Percentiles rank a stretch among this genome's conserved stretches.
Evolutionary conservation across 208 protist species (phyloP).

Genomic region (Kentomonas sorsogonicus): DNA sequence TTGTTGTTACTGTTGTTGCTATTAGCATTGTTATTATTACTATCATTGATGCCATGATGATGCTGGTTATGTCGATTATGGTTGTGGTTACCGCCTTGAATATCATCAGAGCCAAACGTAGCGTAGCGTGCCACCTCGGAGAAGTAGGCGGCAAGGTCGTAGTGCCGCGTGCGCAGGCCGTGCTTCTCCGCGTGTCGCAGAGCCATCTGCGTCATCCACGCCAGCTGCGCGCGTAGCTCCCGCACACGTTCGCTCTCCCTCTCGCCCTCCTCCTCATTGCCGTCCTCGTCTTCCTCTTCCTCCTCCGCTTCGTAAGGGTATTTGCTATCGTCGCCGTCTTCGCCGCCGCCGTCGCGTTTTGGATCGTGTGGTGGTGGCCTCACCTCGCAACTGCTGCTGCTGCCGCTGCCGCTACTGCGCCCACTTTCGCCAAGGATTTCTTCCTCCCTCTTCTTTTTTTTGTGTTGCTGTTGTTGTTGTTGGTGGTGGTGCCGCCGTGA

Average conservation of each 20-base stretch:
- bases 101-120: no score
- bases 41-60: no score
- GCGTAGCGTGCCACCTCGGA: slow-evolving; percentile 20
- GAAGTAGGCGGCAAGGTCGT: slow-evolving; percentile 44
- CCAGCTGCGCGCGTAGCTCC: neutral
- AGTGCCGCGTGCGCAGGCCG: slow-evolving; percentile 21
- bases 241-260: neutral
- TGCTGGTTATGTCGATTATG: no score
- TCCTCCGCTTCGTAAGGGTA: neutral
- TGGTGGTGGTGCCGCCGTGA: no score
- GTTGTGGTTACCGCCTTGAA: no score
- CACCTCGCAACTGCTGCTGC: neutral
- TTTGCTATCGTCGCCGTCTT: neutral
- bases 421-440: neutral
- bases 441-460: neutral
- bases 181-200: slow-evolving; percentile 22
- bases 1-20: no score
- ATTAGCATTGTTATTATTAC: no score
- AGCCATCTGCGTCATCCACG: neutral
- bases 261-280: neutral
- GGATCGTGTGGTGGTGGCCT: neutral
- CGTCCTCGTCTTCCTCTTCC: neutral
- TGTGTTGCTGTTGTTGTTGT: neutral
- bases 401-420: no score
- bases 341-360: neutral